Evolutionary conservation across 208 protist genomes (phyloP), one percentile per base, ranked within the genome.

Genomic region (Wallacemonas sp.): DNA sequence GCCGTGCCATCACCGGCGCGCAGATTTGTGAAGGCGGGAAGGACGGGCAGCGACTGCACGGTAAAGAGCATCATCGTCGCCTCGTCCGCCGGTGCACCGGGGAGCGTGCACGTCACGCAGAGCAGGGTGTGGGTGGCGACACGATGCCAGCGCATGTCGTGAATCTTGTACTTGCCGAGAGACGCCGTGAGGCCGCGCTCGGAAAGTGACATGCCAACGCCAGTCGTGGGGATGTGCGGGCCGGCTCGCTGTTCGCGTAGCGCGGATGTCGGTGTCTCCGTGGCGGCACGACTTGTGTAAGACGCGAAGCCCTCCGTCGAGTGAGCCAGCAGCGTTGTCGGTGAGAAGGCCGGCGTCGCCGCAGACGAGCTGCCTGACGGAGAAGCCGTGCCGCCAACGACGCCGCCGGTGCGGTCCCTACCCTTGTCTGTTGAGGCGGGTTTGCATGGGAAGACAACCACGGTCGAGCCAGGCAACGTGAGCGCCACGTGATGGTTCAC

Each of bases 401-500:
- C 12, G 6, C 58, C 70, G 21, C 8, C n/a, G 26, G 32, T 21
- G 21, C 22, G n/a, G 9, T 4, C 27, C 27, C 9, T 10, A 3
- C 17, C 17, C 17, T 15, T 34, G 12, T 2, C 9, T 15, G 34
- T 27, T 0, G 38, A 57, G 10, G 22, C 46, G 0, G 44, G 10
- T 24, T 76, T 74, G 36, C 78, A 66, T 1, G 85, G 74, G 34
- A 92, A 94, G 33, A 92, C 81, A 8, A 84, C 81, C 17, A 92
- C 70, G 2, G 66, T 75, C 15, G 80, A 79, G 41, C 79, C 72
- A 3, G 73, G 71, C 12, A 82, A 41, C 0, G 79, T 63, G 41
- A 94, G 77, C 32, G 88, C 84, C 39, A 92, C 67, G 60, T 89
- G 82, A 38, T 78, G 71, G 26, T 83, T 87, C 38, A 77, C 68